Conservation (phyloP, 2,329 filamentous ascomycete genomes). For the Aspergillus felis region DNA sequence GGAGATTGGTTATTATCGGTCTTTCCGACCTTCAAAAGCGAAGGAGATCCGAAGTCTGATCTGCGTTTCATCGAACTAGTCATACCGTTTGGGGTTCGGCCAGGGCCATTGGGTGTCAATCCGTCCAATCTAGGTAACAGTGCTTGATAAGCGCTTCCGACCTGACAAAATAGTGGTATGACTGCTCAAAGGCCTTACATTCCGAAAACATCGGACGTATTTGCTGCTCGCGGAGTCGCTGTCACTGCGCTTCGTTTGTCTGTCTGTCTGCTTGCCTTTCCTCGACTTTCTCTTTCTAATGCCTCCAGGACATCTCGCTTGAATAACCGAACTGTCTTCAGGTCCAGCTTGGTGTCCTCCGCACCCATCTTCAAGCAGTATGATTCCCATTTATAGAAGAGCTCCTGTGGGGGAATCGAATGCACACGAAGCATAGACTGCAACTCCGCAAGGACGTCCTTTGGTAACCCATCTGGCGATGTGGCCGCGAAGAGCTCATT, state of each 20-base stretch:
- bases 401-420: conserved; percentile 73
- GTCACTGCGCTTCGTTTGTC: conserved; percentile 59
- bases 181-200: conserved; percentile 54
- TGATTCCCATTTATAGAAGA: conserved; percentile 98
- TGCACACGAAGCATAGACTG: conserved; percentile 83
- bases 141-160: background rate
- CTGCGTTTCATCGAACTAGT: conserved; percentile 53
- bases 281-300: conserved; percentile 71
- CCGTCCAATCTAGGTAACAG: conserved; percentile 56
- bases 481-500: conserved; percentile 57
- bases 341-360: conserved; percentile 67
- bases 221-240: conserved; percentile 56
- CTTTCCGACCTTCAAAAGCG: conserved; percentile 40
- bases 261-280: conserved; percentile 56
- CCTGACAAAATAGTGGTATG: background rate
- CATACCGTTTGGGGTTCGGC: conserved; percentile 25
- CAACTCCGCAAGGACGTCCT: conserved; percentile 76
- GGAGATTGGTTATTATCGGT: conserved; percentile 50
- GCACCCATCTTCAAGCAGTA: conserved; percentile 92
- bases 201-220: conserved; percentile 70
- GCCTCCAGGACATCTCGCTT: conserved; percentile 84
- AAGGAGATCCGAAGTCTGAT: conserved; percentile 47
- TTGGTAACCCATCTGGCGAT: conserved; percentile 58
- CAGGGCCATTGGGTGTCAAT: conserved; percentile 60
- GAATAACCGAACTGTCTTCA: conserved; percentile 70